Percentiles rank a stretch among this genome's conserved stretches.
Evolutionary conservation across 768 basidiomycete genomes (phyloP).

Genomic region (Termitomyces sp.): DNA sequence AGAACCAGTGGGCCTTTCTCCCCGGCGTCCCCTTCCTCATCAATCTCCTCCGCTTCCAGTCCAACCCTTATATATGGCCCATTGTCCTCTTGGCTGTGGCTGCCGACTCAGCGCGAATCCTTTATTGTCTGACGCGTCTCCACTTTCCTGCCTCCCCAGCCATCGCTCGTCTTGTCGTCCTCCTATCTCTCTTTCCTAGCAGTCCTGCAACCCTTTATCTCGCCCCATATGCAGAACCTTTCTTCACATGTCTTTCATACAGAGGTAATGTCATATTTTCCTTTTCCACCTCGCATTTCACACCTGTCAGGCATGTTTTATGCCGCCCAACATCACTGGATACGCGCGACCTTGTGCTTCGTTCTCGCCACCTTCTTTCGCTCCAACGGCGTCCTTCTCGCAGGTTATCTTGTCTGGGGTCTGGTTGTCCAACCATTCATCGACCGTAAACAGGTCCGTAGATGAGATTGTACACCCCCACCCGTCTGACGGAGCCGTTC

Average conservation of each 20-base stretch:
- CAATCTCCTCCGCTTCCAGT: conserved; percentile 25
- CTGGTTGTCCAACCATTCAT: conserved; percentile 54
- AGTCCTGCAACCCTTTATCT: too few species aligned
- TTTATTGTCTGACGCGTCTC: conserved; percentile 38
- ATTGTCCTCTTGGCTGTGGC: conserved; percentile 35
- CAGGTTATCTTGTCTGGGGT: too few species aligned
- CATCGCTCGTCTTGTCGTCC: conserved; percentile 57
- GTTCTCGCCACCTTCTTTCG: conserved; percentile 62
- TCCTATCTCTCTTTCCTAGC: conserved; percentile 72
- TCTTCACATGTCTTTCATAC: too few species aligned
- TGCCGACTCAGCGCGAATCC: conserved; percentile 36
- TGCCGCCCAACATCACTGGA: conserved; percentile 51
- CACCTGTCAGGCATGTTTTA: conserved; percentile 52
- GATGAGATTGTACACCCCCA: not conserved
- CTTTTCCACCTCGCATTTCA: not conserved
- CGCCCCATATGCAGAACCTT: too few species aligned
- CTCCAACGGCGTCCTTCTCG: conserved; percentile 48
- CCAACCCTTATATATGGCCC: conserved; percentile 25
- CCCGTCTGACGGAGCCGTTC: conserved; percentile 2
- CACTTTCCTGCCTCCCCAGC: conserved; percentile 52
- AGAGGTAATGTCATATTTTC: too few species aligned
- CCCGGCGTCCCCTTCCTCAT: conserved; percentile 64
- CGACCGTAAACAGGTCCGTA: conserved; percentile 29
- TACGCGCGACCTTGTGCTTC: conserved; percentile 63
- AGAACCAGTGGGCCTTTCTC: conserved; percentile 88